Base-by-base conservation (phyloP, 192 early-diverging fungal species). In the Coemansia sp. region DNA sequence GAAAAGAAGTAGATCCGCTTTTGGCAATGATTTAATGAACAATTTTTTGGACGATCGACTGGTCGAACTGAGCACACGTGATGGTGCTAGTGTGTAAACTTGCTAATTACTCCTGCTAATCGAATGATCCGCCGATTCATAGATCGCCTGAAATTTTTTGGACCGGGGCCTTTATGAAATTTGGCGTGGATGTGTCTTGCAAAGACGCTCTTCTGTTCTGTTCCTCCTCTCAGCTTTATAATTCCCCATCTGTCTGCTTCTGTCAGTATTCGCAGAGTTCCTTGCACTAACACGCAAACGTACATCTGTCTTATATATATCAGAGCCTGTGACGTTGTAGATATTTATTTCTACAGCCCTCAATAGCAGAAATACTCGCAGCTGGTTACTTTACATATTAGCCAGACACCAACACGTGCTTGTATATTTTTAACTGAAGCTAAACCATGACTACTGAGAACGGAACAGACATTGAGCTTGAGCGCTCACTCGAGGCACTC, bases 1-100 rank as follows among this genome's bases (percentile, higher is more conserved):
- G 76, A 79, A 37, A 75, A 79, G 56, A 81, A 81, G 28, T 74
- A 73, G 58, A 52, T 24, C 40, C 40, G 10, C 8, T 42, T 42
- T 42, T 15, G 40, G 40, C 12, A 15, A 15, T 42, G 10, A 15
- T 15, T 15, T 15, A 42, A 42, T 18, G 15, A 42, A 42, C 15
- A 42, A 42, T 15, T 15, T 42, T 42, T 42, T 3, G 40, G 40
- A 42, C 40, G 40, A 42, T 42, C 40, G 40, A 3, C 40, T 42
- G 4, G 15, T 15, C 15, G 12, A 42, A 42, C 40, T 15, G 40
- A 3, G 10, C 40, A 15, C 40, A 42, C 40, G 40, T 42, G 40
- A 42, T 15, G 40, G 3, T 15, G 40, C 40, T 42, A 11, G 3
- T 15, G 40, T 12, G 5, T 14, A 25, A 51, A 24, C 5, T 6